phyloP scores from a whole-genome alignment of 345 rosid species.

The Rhodamnia argentea region DNA sequence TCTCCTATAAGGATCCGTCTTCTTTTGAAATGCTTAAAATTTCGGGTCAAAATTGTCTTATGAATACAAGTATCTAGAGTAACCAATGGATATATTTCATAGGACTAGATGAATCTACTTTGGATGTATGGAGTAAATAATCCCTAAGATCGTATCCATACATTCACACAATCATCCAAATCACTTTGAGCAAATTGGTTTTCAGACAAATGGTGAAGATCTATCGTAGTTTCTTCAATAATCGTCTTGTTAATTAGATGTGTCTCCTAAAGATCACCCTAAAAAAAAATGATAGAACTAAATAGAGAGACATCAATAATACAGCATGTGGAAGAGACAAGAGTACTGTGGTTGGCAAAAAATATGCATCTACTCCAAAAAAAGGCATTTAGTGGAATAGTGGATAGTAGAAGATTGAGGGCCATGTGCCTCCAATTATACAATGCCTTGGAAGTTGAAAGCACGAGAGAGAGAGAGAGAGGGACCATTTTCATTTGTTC shows the following conservation, averaged over 20 bases:
- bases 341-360: neutral
- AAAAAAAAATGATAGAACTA: neutral
- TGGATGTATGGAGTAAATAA: neutral
- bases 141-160: neutral
- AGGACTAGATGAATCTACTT: neutral
- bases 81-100: neutral
- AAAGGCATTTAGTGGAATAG: neutral
- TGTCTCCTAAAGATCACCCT: neutral
- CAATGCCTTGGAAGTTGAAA: neutral
- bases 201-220: neutral
- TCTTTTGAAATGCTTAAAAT: neutral
- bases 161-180: neutral
- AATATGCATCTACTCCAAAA: neutral
- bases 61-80: neutral
- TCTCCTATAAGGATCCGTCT: neutral
- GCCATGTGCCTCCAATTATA: neutral
- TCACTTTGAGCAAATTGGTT: neutral
- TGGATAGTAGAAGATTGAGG: neutral
- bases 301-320: neutral
- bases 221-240: neutral
- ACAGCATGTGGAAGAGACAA: neutral
- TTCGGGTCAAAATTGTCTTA: neutral
- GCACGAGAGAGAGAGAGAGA: neutral
- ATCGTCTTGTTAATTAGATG: neutral
- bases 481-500: neutral